phyloP scores from a whole-genome alignment of 2,329 filamentous ascomycete species.

The Elsinoe ampelina region DNA sequence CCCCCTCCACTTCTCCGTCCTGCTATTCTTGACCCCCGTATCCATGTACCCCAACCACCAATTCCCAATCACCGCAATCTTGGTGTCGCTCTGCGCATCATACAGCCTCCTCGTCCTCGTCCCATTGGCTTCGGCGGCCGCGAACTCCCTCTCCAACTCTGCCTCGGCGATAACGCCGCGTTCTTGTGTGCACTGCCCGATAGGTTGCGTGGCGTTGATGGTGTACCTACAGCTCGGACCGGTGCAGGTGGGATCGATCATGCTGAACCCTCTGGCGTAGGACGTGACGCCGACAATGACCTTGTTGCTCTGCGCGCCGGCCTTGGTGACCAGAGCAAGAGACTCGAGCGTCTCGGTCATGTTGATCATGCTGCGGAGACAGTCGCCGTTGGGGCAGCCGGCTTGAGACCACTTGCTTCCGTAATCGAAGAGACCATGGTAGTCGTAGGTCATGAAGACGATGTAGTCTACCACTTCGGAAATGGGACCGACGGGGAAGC shows the following conservation, averaged over 20 bases:
- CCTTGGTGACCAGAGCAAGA: conserved; percentile 19
- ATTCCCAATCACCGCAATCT: conserved; percentile 16
- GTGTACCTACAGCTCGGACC: conserved; percentile 21
- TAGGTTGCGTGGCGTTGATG: neutral
- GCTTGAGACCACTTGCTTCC: conserved; percentile 23
- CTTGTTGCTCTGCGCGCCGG: conserved; percentile 19
- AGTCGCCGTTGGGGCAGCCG: conserved; percentile 25
- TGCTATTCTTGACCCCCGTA: conserved; percentile 20
- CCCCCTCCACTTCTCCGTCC: conserved; percentile 17
- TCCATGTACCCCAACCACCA: conserved; percentile 22
- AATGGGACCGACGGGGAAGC: conserved; percentile 20
- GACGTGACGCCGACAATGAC: conserved; percentile 29
- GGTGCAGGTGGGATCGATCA: conserved; percentile 23
- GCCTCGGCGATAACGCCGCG: conserved; percentile 28
- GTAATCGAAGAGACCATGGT: conserved; percentile 33
- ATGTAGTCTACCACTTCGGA: conserved; percentile 21
- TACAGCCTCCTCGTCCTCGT: conserved; percentile 8
- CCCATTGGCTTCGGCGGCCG: conserved; percentile 20
- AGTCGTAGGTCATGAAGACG: conserved; percentile 27
- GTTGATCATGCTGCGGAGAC: conserved; percentile 25
- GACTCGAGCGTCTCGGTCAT: conserved; percentile 20
- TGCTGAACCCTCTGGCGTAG: conserved; percentile 33
- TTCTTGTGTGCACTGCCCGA: conserved; percentile 24
- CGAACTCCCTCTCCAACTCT: conserved; percentile 22
- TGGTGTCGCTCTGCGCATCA: conserved; percentile 12